Conservation (phyloP, 2,329 filamentous ascomycete genomes). For the Aspergillus tamarii region DNA sequence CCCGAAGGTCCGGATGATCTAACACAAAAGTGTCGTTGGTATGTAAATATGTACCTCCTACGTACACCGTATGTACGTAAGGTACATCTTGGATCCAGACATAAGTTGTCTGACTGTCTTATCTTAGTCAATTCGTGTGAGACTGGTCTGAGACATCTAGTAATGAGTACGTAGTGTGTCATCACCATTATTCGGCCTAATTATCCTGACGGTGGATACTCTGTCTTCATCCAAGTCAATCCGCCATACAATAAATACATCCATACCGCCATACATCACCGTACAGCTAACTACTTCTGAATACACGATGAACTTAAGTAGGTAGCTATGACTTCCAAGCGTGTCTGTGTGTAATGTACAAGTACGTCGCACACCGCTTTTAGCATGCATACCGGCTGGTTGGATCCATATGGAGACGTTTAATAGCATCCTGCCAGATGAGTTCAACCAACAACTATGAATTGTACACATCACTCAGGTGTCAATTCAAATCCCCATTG, state of each 20-base stretch:
- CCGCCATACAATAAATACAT: not conserved
- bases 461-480: slow-evolving; percentile 7
- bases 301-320: not conserved
- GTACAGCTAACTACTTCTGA: not conserved
- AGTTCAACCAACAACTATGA: not conserved
- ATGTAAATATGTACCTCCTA: slow-evolving; percentile 14
- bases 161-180: not conserved
- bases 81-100: slow-evolving; percentile 4
- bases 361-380: slow-evolving; percentile 21
- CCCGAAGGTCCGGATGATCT: slow-evolving; percentile 29
- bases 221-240: not conserved
- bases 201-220: not conserved
- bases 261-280: not conserved
- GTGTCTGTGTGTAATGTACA: not conserved
- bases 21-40: slow-evolving; percentile 21
- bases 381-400: slow-evolving; percentile 17
- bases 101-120: slow-evolving; percentile 9
- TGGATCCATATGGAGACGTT: slow-evolving; percentile 2
- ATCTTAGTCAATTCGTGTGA: slow-evolving; percentile 1
- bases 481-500: not conserved
- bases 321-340: not conserved
- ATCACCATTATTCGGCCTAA: not conserved
- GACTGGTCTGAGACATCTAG: not conserved
- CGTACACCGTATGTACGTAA: slow-evolving; percentile 13
- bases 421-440: slow-evolving; percentile 7